These are phyloP conservation scores for Penicillium griseofulvum DNA, from an alignment of 2,329 filamentous ascomycete genomes.

Conservation along the genomic window DNA sequence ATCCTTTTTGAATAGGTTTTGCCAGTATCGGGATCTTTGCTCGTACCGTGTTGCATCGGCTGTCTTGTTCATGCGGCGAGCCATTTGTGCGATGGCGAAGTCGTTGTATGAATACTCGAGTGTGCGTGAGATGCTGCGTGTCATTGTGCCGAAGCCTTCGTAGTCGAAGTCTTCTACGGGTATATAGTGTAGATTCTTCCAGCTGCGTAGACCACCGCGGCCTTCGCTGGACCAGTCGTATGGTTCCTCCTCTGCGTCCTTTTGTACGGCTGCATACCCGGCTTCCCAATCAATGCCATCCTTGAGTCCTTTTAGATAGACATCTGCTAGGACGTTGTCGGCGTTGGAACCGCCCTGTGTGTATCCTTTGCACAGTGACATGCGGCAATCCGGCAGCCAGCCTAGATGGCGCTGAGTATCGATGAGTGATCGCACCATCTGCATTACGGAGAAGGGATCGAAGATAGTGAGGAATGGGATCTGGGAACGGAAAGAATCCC, in stretches of 20 bases:
- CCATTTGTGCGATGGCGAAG: constrained; percentile 64
- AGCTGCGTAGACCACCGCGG: constrained; percentile 66
- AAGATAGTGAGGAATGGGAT: constrained; percentile 67
- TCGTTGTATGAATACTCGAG: constrained; percentile 77
- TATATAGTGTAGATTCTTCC: constrained; percentile 69
- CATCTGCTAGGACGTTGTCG: constrained; percentile 65
- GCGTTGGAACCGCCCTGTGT: constrained; percentile 73
- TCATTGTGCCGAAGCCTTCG: constrained; percentile 65
- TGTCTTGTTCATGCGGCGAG: constrained; percentile 54
- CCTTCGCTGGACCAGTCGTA: constrained; percentile 68
- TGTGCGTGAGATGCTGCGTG: constrained; percentile 67
- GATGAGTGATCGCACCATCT: constrained; percentile 68
- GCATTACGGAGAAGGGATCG: constrained; percentile 60
- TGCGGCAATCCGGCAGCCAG: constrained; percentile 71
- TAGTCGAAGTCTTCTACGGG: constrained; percentile 68
- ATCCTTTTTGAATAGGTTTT: constrained; percentile 63
- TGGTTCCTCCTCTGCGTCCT: constrained; percentile 69
- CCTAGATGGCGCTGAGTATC: constrained; percentile 69
- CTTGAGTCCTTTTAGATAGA: constrained; percentile 64
- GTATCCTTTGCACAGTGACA: constrained; percentile 67
- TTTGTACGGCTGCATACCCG: constrained; percentile 66
- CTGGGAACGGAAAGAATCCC: constrained; percentile 68
- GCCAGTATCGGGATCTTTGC: constrained; percentile 62
- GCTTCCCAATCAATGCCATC: constrained; percentile 64
- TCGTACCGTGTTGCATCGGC: constrained; percentile 60